Evolutionary conservation across 1,284 basidiomycete species (phyloP).

Genomic region (Puccinia polysora): DNA sequence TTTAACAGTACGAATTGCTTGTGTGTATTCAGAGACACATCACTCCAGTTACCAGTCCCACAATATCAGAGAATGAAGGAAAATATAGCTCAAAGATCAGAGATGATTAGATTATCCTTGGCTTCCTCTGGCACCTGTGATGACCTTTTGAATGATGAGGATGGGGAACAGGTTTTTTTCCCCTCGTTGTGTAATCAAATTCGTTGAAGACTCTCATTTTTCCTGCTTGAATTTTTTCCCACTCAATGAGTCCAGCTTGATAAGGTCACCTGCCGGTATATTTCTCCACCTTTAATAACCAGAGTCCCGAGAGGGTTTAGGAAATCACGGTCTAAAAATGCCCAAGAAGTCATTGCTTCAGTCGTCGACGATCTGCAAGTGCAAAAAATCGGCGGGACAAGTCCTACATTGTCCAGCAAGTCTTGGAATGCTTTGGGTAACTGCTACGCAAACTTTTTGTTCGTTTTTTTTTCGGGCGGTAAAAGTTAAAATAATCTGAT

Average conservation of each 20-base stretch:
- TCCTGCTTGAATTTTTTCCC: background rate
- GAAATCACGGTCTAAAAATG: background rate
- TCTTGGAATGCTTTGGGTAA: slow-evolving; percentile 26
- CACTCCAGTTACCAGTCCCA: background rate
- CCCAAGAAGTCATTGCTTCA: slow-evolving; percentile 3
- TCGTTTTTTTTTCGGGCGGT: background rate
- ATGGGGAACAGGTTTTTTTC: background rate
- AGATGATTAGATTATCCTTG: background rate
- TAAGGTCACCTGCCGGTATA: background rate
- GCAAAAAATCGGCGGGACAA: slow-evolving; percentile 3
- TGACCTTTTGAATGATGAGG: slow-evolving; percentile 17
- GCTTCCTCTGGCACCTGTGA: background rate
- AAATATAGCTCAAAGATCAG: background rate
- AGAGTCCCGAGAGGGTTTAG: background rate
- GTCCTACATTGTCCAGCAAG: slow-evolving; percentile 13
- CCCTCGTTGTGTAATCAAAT: too few relatives aligned
- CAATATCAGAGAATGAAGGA: slow-evolving; percentile 23
- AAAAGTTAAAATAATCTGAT: background rate
- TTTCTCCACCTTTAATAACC: slow-evolving; percentile 21
- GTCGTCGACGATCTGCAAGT: slow-evolving; percentile 1
- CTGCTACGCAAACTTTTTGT: too few relatives aligned
- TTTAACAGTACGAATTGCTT: background rate
- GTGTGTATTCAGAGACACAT: background rate
- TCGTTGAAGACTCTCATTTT: background rate
- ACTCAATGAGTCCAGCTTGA: slow-evolving; percentile 3